Percentiles rank a stretch among this genome's conserved stretches.
These are phyloP conservation scores for Pseudozyma sp. DNA, from an alignment of 1,284 basidiomycete genomes.

Conservation along the genomic window DNA sequence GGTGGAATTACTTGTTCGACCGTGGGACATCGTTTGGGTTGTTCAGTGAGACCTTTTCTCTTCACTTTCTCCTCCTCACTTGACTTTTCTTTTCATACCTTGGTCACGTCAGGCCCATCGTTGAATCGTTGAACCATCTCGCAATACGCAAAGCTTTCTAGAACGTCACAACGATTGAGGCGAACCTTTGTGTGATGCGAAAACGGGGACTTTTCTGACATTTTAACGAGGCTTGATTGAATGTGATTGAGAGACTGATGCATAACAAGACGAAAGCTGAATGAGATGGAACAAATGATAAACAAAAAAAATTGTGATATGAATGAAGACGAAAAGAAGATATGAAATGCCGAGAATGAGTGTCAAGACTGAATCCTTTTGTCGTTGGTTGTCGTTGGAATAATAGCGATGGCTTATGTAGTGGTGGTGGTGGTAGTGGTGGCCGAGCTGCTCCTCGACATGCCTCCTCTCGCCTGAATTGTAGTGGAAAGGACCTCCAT, in stretches of 20 bases:
- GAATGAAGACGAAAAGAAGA: neutral
- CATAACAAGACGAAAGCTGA: neutral
- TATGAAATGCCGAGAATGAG: neutral
- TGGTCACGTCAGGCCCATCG: too few relatives aligned
- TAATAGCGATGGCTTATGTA: neutral
- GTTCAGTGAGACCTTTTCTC: constrained; percentile 14
- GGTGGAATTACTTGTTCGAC: constrained; percentile 42
- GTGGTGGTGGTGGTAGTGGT: constrained; percentile 5
- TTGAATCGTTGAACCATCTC: too few relatives aligned
- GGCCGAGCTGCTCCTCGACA: constrained; percentile 7
- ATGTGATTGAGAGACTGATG: neutral
- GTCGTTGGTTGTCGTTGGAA: neutral
- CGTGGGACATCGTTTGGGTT: constrained; percentile 54
- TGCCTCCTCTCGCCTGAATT: constrained; percentile 8
- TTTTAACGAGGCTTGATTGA: neutral
- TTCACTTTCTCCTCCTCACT: neutral
- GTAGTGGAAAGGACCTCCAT: constrained; percentile 41
- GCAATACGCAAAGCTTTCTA: too few relatives aligned
- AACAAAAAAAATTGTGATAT: neutral
- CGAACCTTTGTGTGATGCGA: neutral
- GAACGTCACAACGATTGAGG: neutral
- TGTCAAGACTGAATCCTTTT: too few relatives aligned
- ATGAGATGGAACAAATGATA: neutral
- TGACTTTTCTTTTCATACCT: neutral
- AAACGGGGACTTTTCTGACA: neutral